Evolutionary conservation across 2,329 filamentous ascomycete genomes (phyloP), one percentile per base, ranked within the genome.

Genomic region (Cladophialophora yegresii): DNA sequence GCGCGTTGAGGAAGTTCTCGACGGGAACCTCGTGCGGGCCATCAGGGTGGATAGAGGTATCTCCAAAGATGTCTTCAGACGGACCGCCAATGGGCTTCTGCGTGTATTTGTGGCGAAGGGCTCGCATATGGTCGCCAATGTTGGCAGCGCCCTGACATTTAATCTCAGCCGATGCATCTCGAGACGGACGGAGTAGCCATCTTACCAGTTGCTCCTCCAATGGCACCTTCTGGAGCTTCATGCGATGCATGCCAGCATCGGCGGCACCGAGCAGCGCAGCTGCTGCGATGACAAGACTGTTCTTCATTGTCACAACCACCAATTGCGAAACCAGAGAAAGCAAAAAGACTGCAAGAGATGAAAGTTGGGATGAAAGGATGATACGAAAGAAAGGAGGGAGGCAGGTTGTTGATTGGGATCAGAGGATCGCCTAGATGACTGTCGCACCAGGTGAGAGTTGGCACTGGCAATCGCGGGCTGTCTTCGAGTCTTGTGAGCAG

Each of bases 1-100:
- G 95, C 65, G 95, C 95, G 76, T 99, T 99, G 83, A 98, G 83
- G 83, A 97, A 99, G 87, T 99, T 99, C 81, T 87, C 91, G 73
- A 99, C 88, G 64, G 93, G 91, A 49, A 99, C 90, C 63, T 88
- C 86, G 80, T 98, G 93, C 30, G 62, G 67, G 65, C 82, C 81
- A 64, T 90, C 84, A 62, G 82, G 79, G 71, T 89, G 83, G 74
- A 91, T 80, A 58, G 87, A 85, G 63, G 87, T 85, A 72, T 90
- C 86, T 76, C 88, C 88, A 84, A 96, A 96, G 78, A 96, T 87
- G 71, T 93, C 86, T 75, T 84, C 80, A 72, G 92, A 89, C 70
- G 90, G 88, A 73, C 87, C 78, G 70, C 93, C 92, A 86, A 98
- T 90, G 84, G 97, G 97, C 86, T 98, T 99, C 84, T 98, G 93